Conservation (phyloP, 2,329 filamentous ascomycete genomes). For the Cercospora zeae-maydis region DNA sequence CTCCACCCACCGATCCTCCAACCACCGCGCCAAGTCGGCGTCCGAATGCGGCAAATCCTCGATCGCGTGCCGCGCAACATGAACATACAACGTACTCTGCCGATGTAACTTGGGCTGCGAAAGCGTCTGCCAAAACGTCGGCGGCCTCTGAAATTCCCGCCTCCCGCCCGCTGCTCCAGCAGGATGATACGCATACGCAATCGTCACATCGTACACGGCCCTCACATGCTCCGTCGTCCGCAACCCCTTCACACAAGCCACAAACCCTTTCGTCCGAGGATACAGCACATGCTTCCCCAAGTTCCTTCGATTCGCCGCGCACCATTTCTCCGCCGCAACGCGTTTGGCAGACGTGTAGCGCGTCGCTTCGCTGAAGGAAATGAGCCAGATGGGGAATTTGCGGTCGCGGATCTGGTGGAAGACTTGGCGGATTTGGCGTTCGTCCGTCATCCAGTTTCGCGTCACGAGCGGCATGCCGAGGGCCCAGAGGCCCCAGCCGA, state of each 20-base stretch:
- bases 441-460: conserved; percentile 57
- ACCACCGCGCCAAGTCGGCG: conserved; percentile 35
- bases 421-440: conserved; percentile 54
- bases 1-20: conserved; percentile 38
- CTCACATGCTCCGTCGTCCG: conserved; percentile 35
- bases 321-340: conserved; percentile 51
- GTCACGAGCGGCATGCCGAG: conserved; percentile 64
- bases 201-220: conserved; percentile 40
- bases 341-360: conserved; percentile 56
- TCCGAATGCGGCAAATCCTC: conserved; percentile 30
- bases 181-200: conserved; percentile 36
- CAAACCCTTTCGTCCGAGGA: conserved; percentile 59
- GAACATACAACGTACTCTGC: conserved; percentile 34
- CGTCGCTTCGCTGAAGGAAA: conserved; percentile 63
- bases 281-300: conserved; percentile 58
- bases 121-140: conserved; percentile 35
- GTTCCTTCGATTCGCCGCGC: conserved; percentile 49
- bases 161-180: neutral
- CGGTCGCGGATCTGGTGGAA: conserved; percentile 53
- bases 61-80: conserved; percentile 35
- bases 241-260: conserved; percentile 57
- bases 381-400: conserved; percentile 59
- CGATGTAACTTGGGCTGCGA: conserved; percentile 25
- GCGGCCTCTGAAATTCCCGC: conserved; percentile 34
- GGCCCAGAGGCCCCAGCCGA: conserved; percentile 63